Evolutionary conservation across 768 basidiomycete species (phyloP).

Genomic region (Collybia nuda): DNA sequence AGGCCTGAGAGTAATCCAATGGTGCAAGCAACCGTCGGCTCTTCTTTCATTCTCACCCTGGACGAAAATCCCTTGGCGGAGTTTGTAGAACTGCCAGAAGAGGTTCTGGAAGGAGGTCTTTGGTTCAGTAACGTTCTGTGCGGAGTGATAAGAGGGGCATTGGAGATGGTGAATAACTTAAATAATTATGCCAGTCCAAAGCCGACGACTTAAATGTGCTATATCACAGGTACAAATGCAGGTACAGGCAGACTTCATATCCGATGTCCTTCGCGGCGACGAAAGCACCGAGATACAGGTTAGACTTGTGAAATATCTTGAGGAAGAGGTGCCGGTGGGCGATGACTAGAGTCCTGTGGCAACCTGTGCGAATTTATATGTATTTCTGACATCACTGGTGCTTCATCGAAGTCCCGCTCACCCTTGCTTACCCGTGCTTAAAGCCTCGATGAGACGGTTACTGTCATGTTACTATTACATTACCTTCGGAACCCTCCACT

Average conservation of each 20-base stretch:
- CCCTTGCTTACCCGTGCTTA: no score
- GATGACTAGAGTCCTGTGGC: conserved; percentile 62
- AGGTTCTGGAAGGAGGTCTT: conserved; percentile 87
- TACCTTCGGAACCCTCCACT: no score
- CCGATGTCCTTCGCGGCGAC: conserved; percentile 90
- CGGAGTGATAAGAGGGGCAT: conserved; percentile 87
- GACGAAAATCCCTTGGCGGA: conserved; percentile 98
- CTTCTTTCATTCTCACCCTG: conserved; percentile 79
- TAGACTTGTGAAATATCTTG: conserved; percentile 84
- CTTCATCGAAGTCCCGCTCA: no score
- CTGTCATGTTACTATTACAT: no score
- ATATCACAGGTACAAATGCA: conserved; percentile 88
- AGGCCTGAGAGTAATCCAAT: conserved; percentile 41
- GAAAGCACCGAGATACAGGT: conserved; percentile 94
- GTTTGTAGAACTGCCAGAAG: conserved; percentile 95
- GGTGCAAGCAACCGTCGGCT: conserved; percentile 44
- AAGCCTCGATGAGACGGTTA: no score
- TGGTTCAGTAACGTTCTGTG: conserved; percentile 98
- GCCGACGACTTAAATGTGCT: conserved; percentile 1
- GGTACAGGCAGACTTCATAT: conserved; percentile 85
- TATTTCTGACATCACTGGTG: no score
- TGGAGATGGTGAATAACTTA: conserved; percentile 83
- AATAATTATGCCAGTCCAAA: no score
- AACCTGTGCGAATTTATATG: no score
- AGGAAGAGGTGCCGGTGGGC: conserved; percentile 93